A percentile compares a stretch with the other conserved stretches of the same genome.
Conservation (phyloP, 2,329 filamentous ascomycete species). For the Sporothrix pallida region DNA sequence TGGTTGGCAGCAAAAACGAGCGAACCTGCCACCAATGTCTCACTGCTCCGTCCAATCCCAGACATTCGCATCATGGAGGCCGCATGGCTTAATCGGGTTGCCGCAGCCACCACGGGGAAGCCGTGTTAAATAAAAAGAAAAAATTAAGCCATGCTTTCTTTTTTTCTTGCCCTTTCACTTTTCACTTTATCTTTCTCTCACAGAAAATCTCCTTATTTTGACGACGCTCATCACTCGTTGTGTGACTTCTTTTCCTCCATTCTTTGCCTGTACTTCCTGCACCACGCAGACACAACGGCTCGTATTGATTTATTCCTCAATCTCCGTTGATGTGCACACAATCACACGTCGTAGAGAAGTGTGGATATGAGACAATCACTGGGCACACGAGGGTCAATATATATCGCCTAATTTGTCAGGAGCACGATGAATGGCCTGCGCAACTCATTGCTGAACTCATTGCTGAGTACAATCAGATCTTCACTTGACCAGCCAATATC, state of each 20-base stretch:
- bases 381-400: neutral
- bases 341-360: neutral
- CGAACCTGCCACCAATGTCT: constrained; percentile 1
- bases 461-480: neutral
- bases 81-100: constrained; percentile 17
- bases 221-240: neutral
- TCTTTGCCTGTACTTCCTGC: neutral
- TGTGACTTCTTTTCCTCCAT: neutral
- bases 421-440: neutral
- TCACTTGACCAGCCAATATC: constrained; percentile 12
- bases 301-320: neutral
- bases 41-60: constrained; percentile 8
- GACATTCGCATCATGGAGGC: constrained; percentile 17
- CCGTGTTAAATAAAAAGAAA: neutral
- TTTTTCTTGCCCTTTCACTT: neutral
- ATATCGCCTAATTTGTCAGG: constrained; percentile 2
- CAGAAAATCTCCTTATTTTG: too few species aligned
- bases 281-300: neutral
- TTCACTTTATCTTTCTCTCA: too few species aligned
- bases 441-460: constrained; percentile 14
- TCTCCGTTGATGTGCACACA: neutral
- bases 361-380: neutral
- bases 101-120: neutral
- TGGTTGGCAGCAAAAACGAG: constrained; percentile 9
- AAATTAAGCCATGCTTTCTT: neutral